Evolutionary conservation across 441 rosid species (phyloP).

Genomic region (Lepidium campestre): DNA sequence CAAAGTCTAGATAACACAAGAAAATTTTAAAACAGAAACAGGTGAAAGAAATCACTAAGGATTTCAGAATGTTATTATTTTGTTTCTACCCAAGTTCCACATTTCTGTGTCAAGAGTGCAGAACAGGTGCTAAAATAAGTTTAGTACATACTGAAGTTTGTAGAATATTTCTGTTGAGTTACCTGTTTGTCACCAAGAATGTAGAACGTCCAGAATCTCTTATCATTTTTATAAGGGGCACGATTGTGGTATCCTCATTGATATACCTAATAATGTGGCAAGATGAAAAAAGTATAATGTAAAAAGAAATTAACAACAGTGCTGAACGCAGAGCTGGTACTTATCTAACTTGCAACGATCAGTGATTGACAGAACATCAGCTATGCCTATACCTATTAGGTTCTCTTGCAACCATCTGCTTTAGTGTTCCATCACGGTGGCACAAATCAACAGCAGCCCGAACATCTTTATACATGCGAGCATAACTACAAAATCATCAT

Average conservation of each 20-base stretch:
- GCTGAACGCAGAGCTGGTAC: background rate
- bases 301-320: background rate
- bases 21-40: background rate
- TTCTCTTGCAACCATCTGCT: slow-evolving; percentile 93
- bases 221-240: slow-evolving; percentile 82
- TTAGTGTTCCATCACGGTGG: slow-evolving; percentile 97
- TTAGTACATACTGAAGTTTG: no score
- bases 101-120: background rate
- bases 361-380: background rate
- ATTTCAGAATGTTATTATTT: background rate
- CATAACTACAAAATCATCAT: slow-evolving; percentile 45
- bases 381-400: slow-evolving; percentile 73
- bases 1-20: background rate
- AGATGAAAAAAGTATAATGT: background rate
- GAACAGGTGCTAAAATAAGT: background rate
- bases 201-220: slow-evolving; percentile 87
- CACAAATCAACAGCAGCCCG: slow-evolving; percentile 98
- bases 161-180: background rate
- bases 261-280: slow-evolving; percentile 49
- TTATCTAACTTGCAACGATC: background rate
- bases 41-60: background rate
- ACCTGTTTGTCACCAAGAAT: slow-evolving; percentile 95
- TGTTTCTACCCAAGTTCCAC: background rate
- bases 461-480: slow-evolving; percentile 89
- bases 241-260: slow-evolving; percentile 66